A percentile compares a stretch with the other conserved stretches of the same genome.
Conservation (phyloP, 805 yeast genomes). For the Candida taoyuanica region DNA sequence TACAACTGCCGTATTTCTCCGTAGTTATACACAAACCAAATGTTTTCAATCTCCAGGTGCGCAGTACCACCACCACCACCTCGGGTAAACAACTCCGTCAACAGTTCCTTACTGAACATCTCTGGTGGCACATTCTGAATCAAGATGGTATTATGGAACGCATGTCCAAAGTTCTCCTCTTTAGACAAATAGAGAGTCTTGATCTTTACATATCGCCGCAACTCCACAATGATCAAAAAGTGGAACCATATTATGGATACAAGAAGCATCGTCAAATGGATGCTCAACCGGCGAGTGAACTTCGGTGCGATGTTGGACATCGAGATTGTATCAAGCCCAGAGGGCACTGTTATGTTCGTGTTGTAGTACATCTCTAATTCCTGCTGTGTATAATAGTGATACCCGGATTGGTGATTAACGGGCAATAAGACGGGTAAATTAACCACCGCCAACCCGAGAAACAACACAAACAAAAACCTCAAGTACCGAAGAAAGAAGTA, state of each 20-base stretch:
- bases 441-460: slow-evolving; percentile 46
- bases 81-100: slow-evolving; percentile 23
- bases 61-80: slow-evolving; percentile 36
- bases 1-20: slow-evolving; percentile 32
- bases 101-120: slow-evolving; percentile 18
- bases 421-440: slow-evolving; percentile 62
- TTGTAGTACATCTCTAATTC: slow-evolving; percentile 22
- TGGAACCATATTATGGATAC: slow-evolving; percentile 55
- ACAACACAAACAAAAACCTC: slow-evolving; percentile 44
- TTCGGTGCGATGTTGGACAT: slow-evolving; percentile 61
- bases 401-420: slow-evolving; percentile 42
- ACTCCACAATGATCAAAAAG: slow-evolving; percentile 49
- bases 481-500: slow-evolving; percentile 68
- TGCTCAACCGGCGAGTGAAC: slow-evolving; percentile 45
- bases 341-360: slow-evolving; percentile 23
- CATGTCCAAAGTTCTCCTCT: slow-evolving; percentile 16
- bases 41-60: slow-evolving; percentile 41
- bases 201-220: slow-evolving; percentile 45
- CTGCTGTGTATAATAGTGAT: slow-evolving; percentile 17
- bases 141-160: slow-evolving; percentile 32
- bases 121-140: slow-evolving; percentile 43
- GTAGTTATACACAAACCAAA: slow-evolving; percentile 57
- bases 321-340: slow-evolving; percentile 65
- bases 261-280: slow-evolving; percentile 60
- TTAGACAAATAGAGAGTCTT: slow-evolving; percentile 40